Base-by-base conservation (phyloP, 352 stramenopile genomes). In the Globisporangium nunn region DNA sequence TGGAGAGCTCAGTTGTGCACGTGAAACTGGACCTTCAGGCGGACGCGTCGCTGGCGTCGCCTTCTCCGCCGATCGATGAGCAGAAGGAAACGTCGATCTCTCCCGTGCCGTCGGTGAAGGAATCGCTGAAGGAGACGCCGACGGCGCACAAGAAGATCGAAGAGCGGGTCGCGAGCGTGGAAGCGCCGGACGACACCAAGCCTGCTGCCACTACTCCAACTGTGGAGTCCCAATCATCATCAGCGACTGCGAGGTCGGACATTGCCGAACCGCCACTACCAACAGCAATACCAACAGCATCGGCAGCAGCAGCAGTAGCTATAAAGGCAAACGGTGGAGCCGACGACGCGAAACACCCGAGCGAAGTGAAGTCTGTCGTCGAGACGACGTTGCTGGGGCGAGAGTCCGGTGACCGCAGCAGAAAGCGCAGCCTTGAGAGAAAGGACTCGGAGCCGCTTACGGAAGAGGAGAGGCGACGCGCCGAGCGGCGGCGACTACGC, bases 401-500 rank as follows among this genome's bases (percentile, higher is more conserved):
- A 15, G 18, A 15, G n/a, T n/a, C 28, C n/a, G 28, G 49, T 15
- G 68, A 75, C 29, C 59, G 59, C 50, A 64, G 58, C 30, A 74
- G 61, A 49, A 84, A 85, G 58, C 60, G 70, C 18, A 81, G 65
- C 39, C 61, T 75, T 7, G 72, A 86, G 54, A 54, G 58, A 33
- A 59, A 59, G 8, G 47, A 64, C 3, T 61, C 70, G 28, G 49
- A 61, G 43, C 73, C 59, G 2, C 58, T 85, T 45, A 83, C 81
- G 3, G 67, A 83, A 43, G 75, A 86, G 60, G 69, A 85, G 29
- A 69, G 70, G n/a, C 75, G 76, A 4, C 75, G 81, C 45, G 74
- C 79, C 6, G 76, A 88, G 62, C 70, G 79, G 33, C 74, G 84
- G 50, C 74, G 81, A 59, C 78, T 74, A 31, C 77, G 76, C 31